A percentile compares a stretch with the other conserved stretches of the same genome.
phyloP scores from a whole-genome alignment of 2,329 filamentous ascomycete species.

The Fusarium drepaniforme region DNA sequence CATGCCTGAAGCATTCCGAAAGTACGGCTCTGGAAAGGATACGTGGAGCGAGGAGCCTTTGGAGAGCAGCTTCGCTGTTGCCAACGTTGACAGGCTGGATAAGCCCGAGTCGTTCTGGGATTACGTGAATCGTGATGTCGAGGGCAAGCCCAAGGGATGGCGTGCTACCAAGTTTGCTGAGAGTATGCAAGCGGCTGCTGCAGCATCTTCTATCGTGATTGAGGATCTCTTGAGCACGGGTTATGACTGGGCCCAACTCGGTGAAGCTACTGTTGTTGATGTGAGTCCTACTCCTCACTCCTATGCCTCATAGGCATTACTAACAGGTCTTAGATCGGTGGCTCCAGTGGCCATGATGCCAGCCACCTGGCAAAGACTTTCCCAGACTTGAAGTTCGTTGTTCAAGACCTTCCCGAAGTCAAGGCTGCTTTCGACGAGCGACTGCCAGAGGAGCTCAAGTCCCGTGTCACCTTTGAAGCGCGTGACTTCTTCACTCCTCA shows the following conservation, averaged over 20 bases:
- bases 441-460: constrained; percentile 41
- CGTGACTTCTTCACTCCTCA: constrained; percentile 55
- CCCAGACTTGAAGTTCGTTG: constrained; percentile 54
- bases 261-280: constrained; percentile 43
- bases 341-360: constrained; percentile 41
- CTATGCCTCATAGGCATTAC: background rate
- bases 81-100: constrained; percentile 23
- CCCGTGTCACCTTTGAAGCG: constrained; percentile 49
- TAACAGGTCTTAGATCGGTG: constrained; percentile 38
- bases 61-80: constrained; percentile 50
- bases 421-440: constrained; percentile 11
- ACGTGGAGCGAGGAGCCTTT: constrained; percentile 47
- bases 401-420: constrained; percentile 61
- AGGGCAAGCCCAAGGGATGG: constrained; percentile 33
- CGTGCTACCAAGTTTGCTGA: constrained; percentile 28
- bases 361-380: constrained; percentile 39
- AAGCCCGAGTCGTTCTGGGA: constrained; percentile 24
- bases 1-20: constrained; percentile 46
- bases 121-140: constrained; percentile 16
- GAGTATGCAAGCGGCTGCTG: constrained; percentile 21
- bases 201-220: constrained; percentile 6
- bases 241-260: constrained; percentile 42
- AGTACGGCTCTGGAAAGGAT: constrained; percentile 46
- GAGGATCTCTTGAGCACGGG: constrained; percentile 19
- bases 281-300: constrained; percentile 26